A percentile compares a stretch with the other conserved stretches of the same genome.
Conservation (phyloP, 148 eudicot species). For the Chenopodium album region DNA sequence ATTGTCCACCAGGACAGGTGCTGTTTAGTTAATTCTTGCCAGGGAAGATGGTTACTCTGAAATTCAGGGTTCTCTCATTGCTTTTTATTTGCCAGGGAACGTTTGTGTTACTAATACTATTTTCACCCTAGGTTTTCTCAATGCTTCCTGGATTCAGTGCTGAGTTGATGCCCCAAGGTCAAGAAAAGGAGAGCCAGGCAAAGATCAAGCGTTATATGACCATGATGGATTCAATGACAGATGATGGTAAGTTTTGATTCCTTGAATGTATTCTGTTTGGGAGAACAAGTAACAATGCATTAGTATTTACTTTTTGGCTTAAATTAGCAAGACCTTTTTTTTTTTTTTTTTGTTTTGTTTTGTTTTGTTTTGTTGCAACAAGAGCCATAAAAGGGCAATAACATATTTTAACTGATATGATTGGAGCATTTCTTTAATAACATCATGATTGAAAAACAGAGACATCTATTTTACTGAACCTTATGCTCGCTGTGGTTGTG, state of each 20-base stretch:
- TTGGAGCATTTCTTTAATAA: not conserved
- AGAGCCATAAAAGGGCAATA: not conserved
- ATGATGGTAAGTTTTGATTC: slow-evolving; percentile 55
- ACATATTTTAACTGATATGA: not conserved
- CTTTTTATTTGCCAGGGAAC: not conserved
- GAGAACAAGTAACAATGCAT: not conserved
- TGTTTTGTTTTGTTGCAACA: not conserved
- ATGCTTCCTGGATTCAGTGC: slow-evolving; percentile 90
- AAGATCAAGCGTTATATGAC: slow-evolving; percentile 94
- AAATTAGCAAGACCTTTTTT: not conserved
- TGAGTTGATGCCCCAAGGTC: slow-evolving; percentile 90
- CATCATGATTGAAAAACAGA: not conserved
- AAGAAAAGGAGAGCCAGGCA: slow-evolving; percentile 90
- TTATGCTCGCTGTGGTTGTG: not conserved
- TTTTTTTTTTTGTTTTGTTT: too few species aligned
- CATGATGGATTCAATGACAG: slow-evolving; percentile 98
- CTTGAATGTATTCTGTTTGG: not conserved
- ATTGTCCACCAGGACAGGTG: not conserved
- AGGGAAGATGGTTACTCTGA: not conserved
- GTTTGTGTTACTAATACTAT: not conserved
- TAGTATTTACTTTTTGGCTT: not conserved
- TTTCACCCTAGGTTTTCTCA: slow-evolving; percentile 61
- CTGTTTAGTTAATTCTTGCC: not conserved
- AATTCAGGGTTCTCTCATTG: not conserved
- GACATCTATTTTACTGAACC: not conserved